Conservation (phyloP, 495 filamentous ascomycete species). For the Talaromyces thailandensis region DNA sequence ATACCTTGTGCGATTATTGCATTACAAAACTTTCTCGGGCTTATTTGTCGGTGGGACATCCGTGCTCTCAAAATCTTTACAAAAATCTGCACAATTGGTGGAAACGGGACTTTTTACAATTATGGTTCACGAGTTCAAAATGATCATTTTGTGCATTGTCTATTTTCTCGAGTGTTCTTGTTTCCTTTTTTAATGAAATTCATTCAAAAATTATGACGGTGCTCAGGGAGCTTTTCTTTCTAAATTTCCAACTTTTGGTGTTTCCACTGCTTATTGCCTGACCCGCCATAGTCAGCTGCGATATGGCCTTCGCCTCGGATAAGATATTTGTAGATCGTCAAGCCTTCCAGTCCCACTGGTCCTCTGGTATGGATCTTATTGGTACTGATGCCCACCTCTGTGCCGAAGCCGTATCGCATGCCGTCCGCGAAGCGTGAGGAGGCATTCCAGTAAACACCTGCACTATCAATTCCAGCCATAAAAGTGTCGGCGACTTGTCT, state of each 20-base stretch:
- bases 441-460: conserved; percentile 95
- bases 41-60: not conserved
- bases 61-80: not conserved
- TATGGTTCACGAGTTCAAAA: conserved; percentile 3
- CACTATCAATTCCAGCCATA: conserved; percentile 76
- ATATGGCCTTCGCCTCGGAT: conserved; percentile 73
- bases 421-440: conserved; percentile 92
- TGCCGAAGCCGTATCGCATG: conserved; percentile 94
- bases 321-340: conserved; percentile 96
- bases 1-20: not conserved
- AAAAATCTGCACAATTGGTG: conserved; percentile 4
- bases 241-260: conserved; percentile 48
- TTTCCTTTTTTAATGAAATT: conserved; percentile 1
- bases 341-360: conserved; percentile 85
- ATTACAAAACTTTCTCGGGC: not conserved
- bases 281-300: conserved; percentile 61
- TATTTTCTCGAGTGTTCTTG: conserved; percentile 3
- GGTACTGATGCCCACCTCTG: conserved; percentile 95
- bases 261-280: conserved; percentile 54
- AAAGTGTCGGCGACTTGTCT: conserved; percentile 61
- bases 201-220: not conserved
- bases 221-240: not conserved
- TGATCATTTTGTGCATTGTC: conserved; percentile 6
- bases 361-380: conserved; percentile 96
- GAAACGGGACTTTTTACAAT: not conserved